phyloP scores from a whole-genome alignment of 371 early-diverging fungal genomes.

The Mucor velutinosus region DNA sequence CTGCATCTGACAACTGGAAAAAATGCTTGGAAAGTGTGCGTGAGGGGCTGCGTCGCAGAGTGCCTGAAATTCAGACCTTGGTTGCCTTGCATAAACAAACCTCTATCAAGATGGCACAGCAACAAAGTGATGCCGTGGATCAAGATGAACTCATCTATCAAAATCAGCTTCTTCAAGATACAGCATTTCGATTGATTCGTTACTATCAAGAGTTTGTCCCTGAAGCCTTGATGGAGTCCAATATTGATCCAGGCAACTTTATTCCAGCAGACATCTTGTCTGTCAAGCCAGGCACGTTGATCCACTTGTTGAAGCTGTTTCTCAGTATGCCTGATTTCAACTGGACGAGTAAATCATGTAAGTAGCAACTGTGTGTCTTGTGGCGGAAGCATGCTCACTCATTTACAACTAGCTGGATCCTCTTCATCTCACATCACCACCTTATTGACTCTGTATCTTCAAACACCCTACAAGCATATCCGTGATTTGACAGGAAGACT shows the following conservation, averaged over 20 bases:
- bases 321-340: conserved; percentile 65
- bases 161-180: conserved; percentile 56
- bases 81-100: conserved; percentile 55
- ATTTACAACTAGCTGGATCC: conserved; percentile 33
- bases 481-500: conserved; percentile 51
- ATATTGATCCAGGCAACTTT: conserved; percentile 75
- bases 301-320: conserved; percentile 65
- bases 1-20: conserved; percentile 33
- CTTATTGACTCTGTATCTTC: conserved; percentile 60
- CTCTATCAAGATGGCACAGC: conserved; percentile 1
- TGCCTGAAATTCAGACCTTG: conserved; percentile 77
- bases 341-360: conserved; percentile 66
- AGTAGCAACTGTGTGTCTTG: conserved; percentile 3
- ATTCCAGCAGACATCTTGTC: conserved; percentile 67
- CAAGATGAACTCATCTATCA: conserved; percentile 31
- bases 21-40: conserved; percentile 34
- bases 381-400: not conserved
- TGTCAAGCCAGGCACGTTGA: conserved; percentile 56
- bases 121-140: conserved; percentile 31
- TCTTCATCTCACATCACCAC: conserved; percentile 63
- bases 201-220: conserved; percentile 73
- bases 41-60: conserved; percentile 68
- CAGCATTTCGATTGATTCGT: conserved; percentile 62
- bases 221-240: conserved; percentile 65
- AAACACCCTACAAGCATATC: conserved; percentile 54